These are phyloP conservation scores for Aspergillaceae sp. DNA, from an alignment of 2,329 filamentous ascomycete species.

Conservation along the genomic window DNA sequence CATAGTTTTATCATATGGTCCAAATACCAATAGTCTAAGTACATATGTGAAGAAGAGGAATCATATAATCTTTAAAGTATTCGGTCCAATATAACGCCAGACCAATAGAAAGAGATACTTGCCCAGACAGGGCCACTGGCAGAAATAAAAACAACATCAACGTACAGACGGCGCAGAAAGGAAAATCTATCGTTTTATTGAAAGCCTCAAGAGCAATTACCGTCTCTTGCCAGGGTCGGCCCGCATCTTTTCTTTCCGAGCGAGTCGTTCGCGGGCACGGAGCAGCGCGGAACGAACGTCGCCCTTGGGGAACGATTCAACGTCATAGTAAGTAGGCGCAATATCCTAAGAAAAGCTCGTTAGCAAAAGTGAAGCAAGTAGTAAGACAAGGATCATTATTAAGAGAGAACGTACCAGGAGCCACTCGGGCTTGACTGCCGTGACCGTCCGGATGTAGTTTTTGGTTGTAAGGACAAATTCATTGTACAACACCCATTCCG, in stretches of 20 bases:
- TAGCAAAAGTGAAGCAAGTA: background rate
- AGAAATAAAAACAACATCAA: background rate
- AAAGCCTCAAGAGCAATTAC: background rate
- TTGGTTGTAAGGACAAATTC: conserved; percentile 97
- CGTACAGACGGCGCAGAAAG: too few species aligned
- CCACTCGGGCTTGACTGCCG: conserved; percentile 88
- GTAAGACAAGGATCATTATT: conserved; percentile 2
- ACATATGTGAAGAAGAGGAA: too few species aligned
- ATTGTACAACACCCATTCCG: conserved; percentile 96
- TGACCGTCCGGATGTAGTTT: conserved; percentile 95
- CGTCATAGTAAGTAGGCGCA: conserved; percentile 83
- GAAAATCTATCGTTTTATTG: too few species aligned
- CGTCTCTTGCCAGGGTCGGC: conserved; percentile 20
- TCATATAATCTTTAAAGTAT: too few species aligned
- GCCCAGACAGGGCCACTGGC: background rate
- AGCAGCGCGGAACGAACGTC: conserved; percentile 65
- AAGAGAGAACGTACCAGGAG: conserved; percentile 58
- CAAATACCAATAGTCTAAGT: too few species aligned
- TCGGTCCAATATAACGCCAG: too few species aligned
- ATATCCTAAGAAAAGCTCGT: conserved; percentile 60
- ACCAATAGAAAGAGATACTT: background rate
- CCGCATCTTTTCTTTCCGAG: conserved; percentile 45
- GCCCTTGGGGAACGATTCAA: conserved; percentile 71
- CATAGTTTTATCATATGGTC: too few species aligned
- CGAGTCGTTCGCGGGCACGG: conserved; percentile 47